These are phyloP conservation scores for Zygnema cylindricum DNA, from an alignment of 139 green algal species.

Conservation along the genomic window DNA sequence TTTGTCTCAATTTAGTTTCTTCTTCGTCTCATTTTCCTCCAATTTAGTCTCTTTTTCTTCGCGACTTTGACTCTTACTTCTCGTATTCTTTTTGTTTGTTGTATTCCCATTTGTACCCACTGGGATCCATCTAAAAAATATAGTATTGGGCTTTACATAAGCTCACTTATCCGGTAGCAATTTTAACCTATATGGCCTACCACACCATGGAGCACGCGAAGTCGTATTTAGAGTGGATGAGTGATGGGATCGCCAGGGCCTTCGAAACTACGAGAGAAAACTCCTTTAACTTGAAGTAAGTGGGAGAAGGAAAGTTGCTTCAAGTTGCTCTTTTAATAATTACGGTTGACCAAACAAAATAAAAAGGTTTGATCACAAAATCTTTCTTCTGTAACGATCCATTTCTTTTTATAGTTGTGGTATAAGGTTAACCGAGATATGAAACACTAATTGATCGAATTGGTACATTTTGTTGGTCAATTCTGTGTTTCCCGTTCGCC, in stretches of 20 bases:
- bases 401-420: neutral
- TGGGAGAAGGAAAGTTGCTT: too few relatives aligned
- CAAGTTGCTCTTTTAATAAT: too few relatives aligned
- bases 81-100: too few relatives aligned
- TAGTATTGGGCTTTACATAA: conserved; percentile 22
- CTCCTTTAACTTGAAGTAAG: conserved; percentile 58
- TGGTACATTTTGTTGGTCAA: neutral
- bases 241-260: conserved; percentile 66
- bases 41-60: too few relatives aligned
- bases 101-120: too few relatives aligned
- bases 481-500: neutral
- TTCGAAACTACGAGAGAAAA: conserved; percentile 73
- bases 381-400: neutral
- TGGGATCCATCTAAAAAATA: neutral
- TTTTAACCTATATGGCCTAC: conserved; percentile 73
- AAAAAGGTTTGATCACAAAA: neutral
- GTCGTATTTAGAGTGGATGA: conserved; percentile 88
- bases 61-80: too few relatives aligned
- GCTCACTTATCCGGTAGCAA: conserved; percentile 75
- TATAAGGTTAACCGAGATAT: neutral
- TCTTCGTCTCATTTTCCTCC: too few relatives aligned
- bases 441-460: neutral
- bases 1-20: too few relatives aligned
- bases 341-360: neutral
- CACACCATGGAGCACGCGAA: conserved; percentile 79